Conservation (phyloP, 2,329 filamentous ascomycete genomes). For the Graphiopsis chlorocephala region DNA sequence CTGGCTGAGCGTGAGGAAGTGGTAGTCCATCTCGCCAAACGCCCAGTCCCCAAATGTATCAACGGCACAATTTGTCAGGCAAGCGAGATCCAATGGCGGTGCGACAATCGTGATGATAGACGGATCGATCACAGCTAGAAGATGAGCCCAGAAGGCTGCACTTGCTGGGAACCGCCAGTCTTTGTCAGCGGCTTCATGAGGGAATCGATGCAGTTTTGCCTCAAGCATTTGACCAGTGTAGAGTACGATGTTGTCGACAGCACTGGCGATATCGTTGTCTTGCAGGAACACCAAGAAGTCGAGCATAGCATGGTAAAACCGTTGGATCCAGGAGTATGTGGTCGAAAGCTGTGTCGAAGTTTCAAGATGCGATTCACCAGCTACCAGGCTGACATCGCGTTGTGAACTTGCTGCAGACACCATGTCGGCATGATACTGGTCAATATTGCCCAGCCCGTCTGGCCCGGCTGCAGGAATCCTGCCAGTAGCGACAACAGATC, state of each 20-base stretch:
- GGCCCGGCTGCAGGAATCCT: too few relatives aligned
- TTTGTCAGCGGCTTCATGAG: constrained; percentile 36
- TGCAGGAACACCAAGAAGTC: constrained; percentile 26
- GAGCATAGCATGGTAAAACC: constrained; percentile 24
- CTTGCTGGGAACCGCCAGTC: constrained; percentile 29
- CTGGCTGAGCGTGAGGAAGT: constrained; percentile 28
- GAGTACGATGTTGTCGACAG: constrained; percentile 48
- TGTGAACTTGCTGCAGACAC: not conserved
- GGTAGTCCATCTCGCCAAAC: constrained; percentile 34
- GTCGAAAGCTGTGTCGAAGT: not conserved
- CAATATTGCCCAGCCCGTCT: not conserved
- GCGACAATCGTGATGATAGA: constrained; percentile 46
- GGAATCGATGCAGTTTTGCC: constrained; percentile 27
- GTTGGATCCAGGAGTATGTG: constrained; percentile 17
- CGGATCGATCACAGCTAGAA: constrained; percentile 55
- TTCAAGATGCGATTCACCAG: not conserved
- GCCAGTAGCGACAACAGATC: not conserved
- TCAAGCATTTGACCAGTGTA: constrained; percentile 31
- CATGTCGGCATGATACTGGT: constrained; percentile 1
- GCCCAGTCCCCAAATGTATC: constrained; percentile 43
- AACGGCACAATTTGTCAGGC: constrained; percentile 57
- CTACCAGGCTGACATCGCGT: not conserved
- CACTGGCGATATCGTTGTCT: constrained; percentile 17
- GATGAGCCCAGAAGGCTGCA: constrained; percentile 48
- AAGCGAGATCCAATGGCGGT: constrained; percentile 61